Evolutionary conservation across 352 stramenopile genomes (phyloP), one percentile per base, ranked within the genome.

Genomic region (Blastocystis sp.): DNA sequence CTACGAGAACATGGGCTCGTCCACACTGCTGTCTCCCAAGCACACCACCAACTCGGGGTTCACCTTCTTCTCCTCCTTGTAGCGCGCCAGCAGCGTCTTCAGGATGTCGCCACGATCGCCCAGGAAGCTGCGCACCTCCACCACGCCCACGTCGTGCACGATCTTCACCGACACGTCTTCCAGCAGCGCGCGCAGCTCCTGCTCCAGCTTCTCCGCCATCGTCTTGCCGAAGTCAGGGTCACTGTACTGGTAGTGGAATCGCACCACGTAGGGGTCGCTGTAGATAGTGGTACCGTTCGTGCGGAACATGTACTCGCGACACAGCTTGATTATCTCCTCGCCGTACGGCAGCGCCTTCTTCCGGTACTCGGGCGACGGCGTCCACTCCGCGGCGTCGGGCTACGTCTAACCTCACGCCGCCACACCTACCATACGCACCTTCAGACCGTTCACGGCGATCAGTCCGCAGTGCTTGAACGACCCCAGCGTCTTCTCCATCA

Each of bases 71-170:
- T 61, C 21, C 41, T 79, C 59, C 41, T 62, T 74, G 55, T 79
- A 89, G 51, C 66, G 41, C 21, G 33, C 24, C 33, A 85, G 74
- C 24, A 85, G 74, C 37, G 74, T 85, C 29, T 85, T 85, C 37
- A 85, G 50, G 61, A 85, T 85, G 10, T 19, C 60, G 3, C 74
- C 74, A 19, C 74, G 74, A 9, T 51, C 66, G 1, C 74, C 74
- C 51, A 85, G 60, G 74, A 85, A 85, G 6, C 50, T 69, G 39
- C 74, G 51, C 51, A 89, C 79, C 60, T 89, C 79, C 33, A 89
- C 79, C 37, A 89, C 79, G n/a, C 79, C 79, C 26, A 89, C 41
- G 66, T 89, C 79, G 41, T 89, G 79, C 31, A 89, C 63, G 21
- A 89, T 61, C 63, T 89, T 80, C 63, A 89, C 79, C 24, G 63